These are phyloP conservation scores for Pneumocystis murina DNA, from an alignment of 1,139 yeast genomes.

Conservation along the genomic window DNA sequence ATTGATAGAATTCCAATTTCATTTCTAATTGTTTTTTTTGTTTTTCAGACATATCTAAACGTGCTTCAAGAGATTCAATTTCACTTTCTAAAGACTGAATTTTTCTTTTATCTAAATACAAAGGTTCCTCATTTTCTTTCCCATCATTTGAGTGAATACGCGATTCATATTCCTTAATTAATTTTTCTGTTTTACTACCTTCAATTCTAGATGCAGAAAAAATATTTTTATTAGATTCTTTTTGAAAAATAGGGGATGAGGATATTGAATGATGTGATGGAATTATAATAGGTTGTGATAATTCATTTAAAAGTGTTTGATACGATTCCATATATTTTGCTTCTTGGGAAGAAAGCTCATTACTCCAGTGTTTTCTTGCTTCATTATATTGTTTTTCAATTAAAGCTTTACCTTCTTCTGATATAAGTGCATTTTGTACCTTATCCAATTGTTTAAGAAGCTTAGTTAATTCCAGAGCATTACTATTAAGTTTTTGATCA, in stretches of 20 bases:
- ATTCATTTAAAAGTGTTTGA: background rate
- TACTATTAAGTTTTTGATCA: background rate
- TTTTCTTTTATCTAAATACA: background rate
- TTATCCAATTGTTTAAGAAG: background rate
- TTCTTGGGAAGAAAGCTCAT: background rate
- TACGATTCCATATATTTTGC: background rate
- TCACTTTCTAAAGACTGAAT: background rate
- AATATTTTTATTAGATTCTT: background rate
- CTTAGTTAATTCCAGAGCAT: background rate
- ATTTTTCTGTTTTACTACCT: background rate
- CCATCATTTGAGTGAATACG: background rate
- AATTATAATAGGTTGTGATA: background rate
- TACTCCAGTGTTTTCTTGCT: constrained; percentile 4
- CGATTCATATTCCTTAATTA: background rate
- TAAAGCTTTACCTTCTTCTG: constrained; percentile 3
- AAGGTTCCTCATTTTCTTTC: background rate
- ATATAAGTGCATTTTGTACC: constrained; percentile 4
- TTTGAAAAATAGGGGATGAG: background rate
- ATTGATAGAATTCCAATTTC: constrained; percentile 1
- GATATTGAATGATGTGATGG: background rate
- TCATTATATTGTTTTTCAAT: constrained; percentile 6
- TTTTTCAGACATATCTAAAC: constrained; percentile 3
- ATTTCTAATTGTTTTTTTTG: constrained; percentile 4
- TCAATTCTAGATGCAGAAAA: background rate
- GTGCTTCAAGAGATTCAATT: background rate